Conservation (phyloP, 2,329 filamentous ascomycete genomes). For the Stachybotrys elegans region DNA sequence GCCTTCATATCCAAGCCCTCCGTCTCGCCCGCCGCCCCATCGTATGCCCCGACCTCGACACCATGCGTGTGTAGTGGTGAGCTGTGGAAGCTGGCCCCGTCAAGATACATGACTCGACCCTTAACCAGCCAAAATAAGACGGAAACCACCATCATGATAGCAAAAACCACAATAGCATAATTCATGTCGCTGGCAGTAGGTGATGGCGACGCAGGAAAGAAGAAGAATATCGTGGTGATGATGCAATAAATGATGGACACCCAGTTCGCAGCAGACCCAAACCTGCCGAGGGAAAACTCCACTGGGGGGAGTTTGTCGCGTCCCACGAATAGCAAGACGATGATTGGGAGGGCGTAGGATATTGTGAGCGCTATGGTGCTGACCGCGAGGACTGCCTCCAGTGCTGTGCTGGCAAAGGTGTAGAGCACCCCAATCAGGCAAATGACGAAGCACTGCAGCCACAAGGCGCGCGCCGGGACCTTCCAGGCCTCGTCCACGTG, state of each 20-base stretch:
- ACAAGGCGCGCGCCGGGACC: conserved; percentile 46
- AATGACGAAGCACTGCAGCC: conserved; percentile 41
- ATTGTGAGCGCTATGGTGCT: conserved; percentile 56
- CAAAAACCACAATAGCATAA: conserved; percentile 52
- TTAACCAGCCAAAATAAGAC: conserved; percentile 45
- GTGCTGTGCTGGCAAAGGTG: conserved; percentile 46
- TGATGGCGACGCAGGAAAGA: conserved; percentile 42
- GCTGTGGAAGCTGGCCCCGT: no score
- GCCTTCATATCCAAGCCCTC: no score
- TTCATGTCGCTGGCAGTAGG: conserved; percentile 48
- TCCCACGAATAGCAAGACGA: conserved; percentile 41
- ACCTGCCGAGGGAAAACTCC: conserved; percentile 38
- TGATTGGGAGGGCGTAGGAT: conserved; percentile 43
- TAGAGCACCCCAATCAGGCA: conserved; percentile 48
- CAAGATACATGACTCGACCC: conserved; percentile 32
- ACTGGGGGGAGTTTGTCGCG: conserved; percentile 46
- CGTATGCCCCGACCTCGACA: no score
- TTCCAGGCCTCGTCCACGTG: conserved; percentile 41
- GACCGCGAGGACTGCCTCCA: conserved; percentile 49
- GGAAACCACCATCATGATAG: conserved; percentile 46
- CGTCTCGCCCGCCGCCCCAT: no score
- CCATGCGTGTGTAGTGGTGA: no score
- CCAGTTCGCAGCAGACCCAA: conserved; percentile 40
- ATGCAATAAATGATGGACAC: conserved; percentile 45
- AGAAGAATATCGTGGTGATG: conserved; percentile 50